These are phyloP conservation scores for Tolypocladium guangdongense DNA, from an alignment of 2,329 filamentous ascomycete genomes.

Conservation along the genomic window DNA sequence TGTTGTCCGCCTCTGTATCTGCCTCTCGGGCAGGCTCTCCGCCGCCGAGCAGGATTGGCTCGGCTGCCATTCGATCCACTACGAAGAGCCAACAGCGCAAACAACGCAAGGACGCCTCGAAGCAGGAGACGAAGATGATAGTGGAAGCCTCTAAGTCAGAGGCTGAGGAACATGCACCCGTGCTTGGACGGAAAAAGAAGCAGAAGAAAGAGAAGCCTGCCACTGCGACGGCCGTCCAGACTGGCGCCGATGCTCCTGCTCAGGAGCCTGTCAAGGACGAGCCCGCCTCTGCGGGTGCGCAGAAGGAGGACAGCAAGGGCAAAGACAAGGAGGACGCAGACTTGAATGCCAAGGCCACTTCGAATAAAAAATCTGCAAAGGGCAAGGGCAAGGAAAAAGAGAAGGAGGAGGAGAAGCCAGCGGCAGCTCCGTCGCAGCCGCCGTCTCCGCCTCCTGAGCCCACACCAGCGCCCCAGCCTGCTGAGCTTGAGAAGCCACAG, in stretches of 20 bases:
- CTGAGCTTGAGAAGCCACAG: conserved; percentile 17
- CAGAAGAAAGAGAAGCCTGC: conserved; percentile 59
- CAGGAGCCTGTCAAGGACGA: conserved; percentile 5
- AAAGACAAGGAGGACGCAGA: conserved; percentile 8
- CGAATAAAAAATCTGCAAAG: conserved; percentile 19
- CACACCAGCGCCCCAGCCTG: conserved; percentile 7
- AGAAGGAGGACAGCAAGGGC: conserved; percentile 1
- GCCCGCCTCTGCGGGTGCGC: not conserved
- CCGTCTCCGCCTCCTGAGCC: conserved; percentile 9
- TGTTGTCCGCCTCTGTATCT: conserved; percentile 60
- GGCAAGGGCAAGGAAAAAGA: conserved; percentile 16
- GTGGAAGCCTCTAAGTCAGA: conserved; percentile 40
- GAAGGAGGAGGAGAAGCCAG: conserved; percentile 3
- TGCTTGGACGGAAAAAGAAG: conserved; percentile 75
- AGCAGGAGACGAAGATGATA: conserved; percentile 49
- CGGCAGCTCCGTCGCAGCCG: conserved; percentile 2
- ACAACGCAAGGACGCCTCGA: conserved; percentile 56
- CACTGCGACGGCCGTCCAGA: conserved; percentile 9
- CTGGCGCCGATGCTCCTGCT: conserved; percentile 5
- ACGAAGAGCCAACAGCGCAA: conserved; percentile 75
- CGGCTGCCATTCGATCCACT: conserved; percentile 55
- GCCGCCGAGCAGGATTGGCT: conserved; percentile 52
- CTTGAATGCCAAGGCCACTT: conserved; percentile 16
- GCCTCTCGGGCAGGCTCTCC: conserved; percentile 61
- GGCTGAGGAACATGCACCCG: conserved; percentile 53